Evolutionary conservation across 139 green algal species (phyloP).

Genomic region (Chlorella vulgaris): DNA sequence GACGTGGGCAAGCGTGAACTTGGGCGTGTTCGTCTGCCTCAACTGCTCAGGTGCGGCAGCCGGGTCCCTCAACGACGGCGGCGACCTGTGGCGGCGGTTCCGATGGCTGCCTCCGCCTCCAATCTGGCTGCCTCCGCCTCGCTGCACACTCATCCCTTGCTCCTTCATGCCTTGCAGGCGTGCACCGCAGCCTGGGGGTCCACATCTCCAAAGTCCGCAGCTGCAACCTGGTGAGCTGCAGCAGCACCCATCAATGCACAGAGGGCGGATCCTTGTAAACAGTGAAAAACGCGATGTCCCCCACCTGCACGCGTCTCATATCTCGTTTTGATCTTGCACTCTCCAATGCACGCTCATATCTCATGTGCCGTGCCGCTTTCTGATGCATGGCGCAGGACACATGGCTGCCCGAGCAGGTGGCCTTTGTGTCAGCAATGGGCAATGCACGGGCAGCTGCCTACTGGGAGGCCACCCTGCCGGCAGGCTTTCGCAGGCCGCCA

Average conservation of each 20-base stretch:
- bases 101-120: no score
- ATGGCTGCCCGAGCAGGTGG: slow-evolving; percentile 92
- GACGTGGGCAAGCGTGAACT: slow-evolving; percentile 85
- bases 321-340: no score
- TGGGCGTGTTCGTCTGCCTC: slow-evolving; percentile 91
- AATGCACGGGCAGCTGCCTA: slow-evolving; percentile 81
- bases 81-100: no score
- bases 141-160: no score
- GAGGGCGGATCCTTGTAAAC: no score
- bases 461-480: slow-evolving; percentile 85
- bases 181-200: slow-evolving; percentile 88
- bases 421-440: slow-evolving; percentile 82
- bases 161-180: slow-evolving; percentile 60
- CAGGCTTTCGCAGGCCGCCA: slow-evolving; percentile 69
- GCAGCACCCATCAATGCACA: no score
- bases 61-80: no score
- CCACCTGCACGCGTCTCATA: no score
- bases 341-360: no score
- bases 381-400: slow-evolving; percentile 72
- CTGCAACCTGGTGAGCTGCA: slow-evolving; percentile 59
- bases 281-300: no score
- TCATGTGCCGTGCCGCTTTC: no score
- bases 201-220: slow-evolving; percentile 89
- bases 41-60: slow-evolving; percentile 75
- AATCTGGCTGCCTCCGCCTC: background rate